phyloP scores from a whole-genome alignment of 805 yeast species.

The Priceomyces haplophilus region DNA sequence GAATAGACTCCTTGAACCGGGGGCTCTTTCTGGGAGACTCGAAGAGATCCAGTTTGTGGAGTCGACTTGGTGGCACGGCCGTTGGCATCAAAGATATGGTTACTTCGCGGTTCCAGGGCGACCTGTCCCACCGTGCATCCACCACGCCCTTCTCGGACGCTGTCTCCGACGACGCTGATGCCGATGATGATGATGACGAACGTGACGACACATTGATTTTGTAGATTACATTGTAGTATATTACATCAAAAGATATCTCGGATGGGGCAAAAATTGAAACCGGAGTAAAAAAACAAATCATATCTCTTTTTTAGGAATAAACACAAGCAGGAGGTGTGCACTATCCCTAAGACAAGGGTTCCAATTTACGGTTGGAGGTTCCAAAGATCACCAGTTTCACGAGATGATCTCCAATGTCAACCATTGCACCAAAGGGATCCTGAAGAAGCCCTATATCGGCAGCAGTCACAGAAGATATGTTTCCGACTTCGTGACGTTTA shows the following conservation, averaged over 20 bases:
- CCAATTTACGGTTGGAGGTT: not conserved
- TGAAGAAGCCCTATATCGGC: not conserved
- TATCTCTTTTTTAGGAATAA: not conserved
- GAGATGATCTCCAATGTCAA: not conserved
- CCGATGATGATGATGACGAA: slow-evolving; percentile 29
- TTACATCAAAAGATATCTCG: not conserved
- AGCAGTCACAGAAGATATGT: slow-evolving; percentile 7
- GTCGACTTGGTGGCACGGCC: slow-evolving; percentile 23
- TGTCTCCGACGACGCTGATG: slow-evolving; percentile 9
- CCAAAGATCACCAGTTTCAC: not conserved
- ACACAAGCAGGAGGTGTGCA: not conserved
- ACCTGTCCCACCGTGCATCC: slow-evolving; percentile 3
- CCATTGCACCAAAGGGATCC: not conserved
- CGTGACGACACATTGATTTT: slow-evolving; percentile 31
- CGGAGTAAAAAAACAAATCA: too few relatives aligned
- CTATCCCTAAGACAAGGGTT: not conserved
- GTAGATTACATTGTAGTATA: slow-evolving; percentile 10
- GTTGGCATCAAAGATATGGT: slow-evolving; percentile 20
- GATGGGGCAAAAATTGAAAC: not conserved
- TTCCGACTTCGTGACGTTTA: slow-evolving; percentile 26
- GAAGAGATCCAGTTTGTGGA: slow-evolving; percentile 20
- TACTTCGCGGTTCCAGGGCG: slow-evolving; percentile 13
- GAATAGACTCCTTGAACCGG: slow-evolving; percentile 6
- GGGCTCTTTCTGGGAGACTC: not conserved
- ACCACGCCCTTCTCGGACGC: slow-evolving; percentile 15